phyloP scores from a whole-genome alignment of 768 basidiomycete genomes.

The Dentipellis sp. region DNA sequence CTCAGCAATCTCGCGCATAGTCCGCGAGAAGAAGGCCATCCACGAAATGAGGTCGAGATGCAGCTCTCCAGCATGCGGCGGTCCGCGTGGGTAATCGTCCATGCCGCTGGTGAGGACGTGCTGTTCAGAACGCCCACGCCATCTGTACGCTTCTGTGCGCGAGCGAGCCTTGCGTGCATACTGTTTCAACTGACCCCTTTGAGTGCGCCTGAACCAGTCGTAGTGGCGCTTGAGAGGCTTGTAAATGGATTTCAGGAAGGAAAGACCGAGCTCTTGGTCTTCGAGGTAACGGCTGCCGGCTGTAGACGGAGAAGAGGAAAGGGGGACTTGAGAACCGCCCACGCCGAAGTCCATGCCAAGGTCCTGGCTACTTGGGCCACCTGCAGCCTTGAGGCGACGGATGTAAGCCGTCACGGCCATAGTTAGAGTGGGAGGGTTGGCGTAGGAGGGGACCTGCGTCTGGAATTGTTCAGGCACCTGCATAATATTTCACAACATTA shows the following conservation, averaged over 20 bases:
- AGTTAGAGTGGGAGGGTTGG: conserved; percentile 89
- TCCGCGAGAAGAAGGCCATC: conserved; percentile 94
- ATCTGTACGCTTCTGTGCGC: conserved; percentile 86
- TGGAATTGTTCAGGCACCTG: conserved; percentile 86
- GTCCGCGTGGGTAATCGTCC: conserved; percentile 93
- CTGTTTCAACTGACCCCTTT: conserved; percentile 89
- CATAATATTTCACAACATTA: not conserved
- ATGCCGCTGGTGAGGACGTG: conserved; percentile 92
- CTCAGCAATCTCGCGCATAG: conserved; percentile 85
- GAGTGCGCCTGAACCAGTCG: conserved; percentile 93
- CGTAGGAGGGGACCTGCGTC: conserved; percentile 88
- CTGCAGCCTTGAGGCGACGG: conserved; percentile 46
- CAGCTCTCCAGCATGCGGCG: conserved; percentile 84
- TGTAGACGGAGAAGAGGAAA: conserved; percentile 21
- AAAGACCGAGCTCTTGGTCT: conserved; percentile 49
- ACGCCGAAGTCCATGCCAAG: conserved; percentile 58
- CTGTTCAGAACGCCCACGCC: conserved; percentile 80
- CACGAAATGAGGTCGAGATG: conserved; percentile 91
- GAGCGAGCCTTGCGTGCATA: conserved; percentile 80
- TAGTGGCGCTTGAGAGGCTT: conserved; percentile 81
- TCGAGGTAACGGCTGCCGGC: conserved; percentile 35
- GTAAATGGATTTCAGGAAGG: conserved; percentile 77
- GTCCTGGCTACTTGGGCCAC: conserved; percentile 46
- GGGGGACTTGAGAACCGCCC: conserved; percentile 41
- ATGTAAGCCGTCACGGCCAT: conserved; percentile 94